Evolutionary conservation across 257 asterid genomes (phyloP).

Genomic region (Ehretia macrophylla): DNA sequence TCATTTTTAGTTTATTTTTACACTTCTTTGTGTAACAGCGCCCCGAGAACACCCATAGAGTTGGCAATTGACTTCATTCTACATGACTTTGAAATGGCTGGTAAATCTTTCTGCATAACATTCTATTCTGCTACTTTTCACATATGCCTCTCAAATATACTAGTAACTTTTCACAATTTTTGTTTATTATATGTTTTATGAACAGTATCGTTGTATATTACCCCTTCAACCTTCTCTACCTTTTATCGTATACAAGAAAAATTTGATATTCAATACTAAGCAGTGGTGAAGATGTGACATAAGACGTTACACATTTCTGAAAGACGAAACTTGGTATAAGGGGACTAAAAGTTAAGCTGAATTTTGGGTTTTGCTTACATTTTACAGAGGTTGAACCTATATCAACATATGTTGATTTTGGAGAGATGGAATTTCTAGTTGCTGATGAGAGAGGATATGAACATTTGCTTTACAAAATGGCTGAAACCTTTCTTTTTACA

Average conservation of each 20-base stretch:
- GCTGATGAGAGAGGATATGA: constrained; percentile 95
- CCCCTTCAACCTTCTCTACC: too few species aligned
- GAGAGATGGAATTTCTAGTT: constrained; percentile 75
- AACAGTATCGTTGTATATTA: too few species aligned
- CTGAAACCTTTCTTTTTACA: constrained; percentile 52
- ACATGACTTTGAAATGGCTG: constrained; percentile 98
- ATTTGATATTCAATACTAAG: too few species aligned
- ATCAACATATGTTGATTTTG: constrained; percentile 83
- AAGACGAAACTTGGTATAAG: too few species aligned
- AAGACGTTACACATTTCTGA: too few species aligned
- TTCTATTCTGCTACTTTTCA: too few species aligned
- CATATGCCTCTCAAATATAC: too few species aligned
- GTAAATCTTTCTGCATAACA: constrained; percentile 24
- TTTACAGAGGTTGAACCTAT: constrained; percentile 88
- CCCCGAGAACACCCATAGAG: constrained; percentile 80
- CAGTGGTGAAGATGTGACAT: too few species aligned
- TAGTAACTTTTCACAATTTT: too few species aligned
- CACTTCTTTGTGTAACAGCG: constrained; percentile 24
- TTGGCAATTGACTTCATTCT: constrained; percentile 93
- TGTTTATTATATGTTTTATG: background rate
- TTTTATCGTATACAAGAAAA: too few species aligned
- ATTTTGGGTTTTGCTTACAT: constrained; percentile 6
- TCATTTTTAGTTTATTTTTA: too few species aligned
- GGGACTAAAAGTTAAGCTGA: too few species aligned
- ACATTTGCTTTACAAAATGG: constrained; percentile 71